phyloP scores from a whole-genome alignment of 768 basidiomycete species.

The Lentinula sp. region DNA sequence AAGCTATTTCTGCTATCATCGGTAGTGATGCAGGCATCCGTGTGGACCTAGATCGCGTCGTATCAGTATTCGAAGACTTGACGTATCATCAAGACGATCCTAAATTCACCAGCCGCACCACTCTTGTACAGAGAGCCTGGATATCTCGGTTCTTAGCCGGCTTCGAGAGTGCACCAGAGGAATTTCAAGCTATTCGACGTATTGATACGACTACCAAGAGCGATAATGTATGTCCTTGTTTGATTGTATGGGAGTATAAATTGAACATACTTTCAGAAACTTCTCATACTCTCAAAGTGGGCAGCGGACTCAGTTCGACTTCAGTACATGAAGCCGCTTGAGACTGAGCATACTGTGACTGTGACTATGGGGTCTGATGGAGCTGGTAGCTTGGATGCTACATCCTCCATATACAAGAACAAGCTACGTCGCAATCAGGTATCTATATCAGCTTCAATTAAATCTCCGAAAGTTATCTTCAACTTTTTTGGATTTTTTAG shows the following conservation, averaged over 20 bases:
- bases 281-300: constrained; percentile 40
- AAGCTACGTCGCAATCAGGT: constrained; percentile 32
- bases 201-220: constrained; percentile 33
- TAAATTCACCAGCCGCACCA: constrained; percentile 22
- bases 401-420: constrained; percentile 33
- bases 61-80: constrained; percentile 27
- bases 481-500: constrained; percentile 12
- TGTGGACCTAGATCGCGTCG: constrained; percentile 31
- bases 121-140: constrained; percentile 41
- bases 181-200: constrained; percentile 33
- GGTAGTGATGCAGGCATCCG: constrained; percentile 25
- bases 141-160: constrained; percentile 39
- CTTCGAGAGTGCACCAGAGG: constrained; percentile 33
- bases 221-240: constrained; percentile 24
- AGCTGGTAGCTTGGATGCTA: constrained; percentile 18
- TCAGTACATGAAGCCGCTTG: constrained; percentile 39
- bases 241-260: background rate
- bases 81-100: constrained; percentile 21
- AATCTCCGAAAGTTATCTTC: background rate
- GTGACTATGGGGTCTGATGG: constrained; percentile 21
- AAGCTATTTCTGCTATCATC: constrained; percentile 34
- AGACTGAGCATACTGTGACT: constrained; percentile 38
- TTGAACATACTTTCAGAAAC: constrained; percentile 15
- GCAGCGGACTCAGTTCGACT: constrained; percentile 39
- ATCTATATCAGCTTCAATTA: constrained; percentile 6